Evolutionary conservation across 371 early-diverging fungal species (phyloP).

Genomic region (Saksenaea oblongispora): DNA sequence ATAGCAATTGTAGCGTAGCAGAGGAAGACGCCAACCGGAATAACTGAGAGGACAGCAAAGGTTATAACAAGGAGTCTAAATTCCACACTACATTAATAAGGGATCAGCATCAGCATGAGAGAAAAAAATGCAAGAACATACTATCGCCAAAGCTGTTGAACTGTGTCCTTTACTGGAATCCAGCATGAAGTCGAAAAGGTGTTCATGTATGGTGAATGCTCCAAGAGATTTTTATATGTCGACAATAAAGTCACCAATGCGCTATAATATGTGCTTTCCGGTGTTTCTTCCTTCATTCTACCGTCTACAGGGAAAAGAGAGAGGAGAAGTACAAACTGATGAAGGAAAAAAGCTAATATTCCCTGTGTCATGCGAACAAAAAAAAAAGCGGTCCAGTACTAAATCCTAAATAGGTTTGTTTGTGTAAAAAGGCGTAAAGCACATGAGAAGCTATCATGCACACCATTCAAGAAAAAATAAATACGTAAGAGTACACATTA

Average conservation of each 20-base stretch:
- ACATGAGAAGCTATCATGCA: background rate
- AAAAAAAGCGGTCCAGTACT: background rate
- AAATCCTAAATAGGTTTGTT: background rate
- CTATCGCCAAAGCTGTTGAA: background rate
- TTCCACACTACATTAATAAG: background rate
- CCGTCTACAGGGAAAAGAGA: background rate
- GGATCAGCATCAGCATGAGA: background rate
- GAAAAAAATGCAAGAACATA: background rate
- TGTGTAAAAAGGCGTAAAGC: background rate
- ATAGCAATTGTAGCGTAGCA: background rate
- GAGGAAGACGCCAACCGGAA: background rate
- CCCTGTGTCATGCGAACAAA: conserved; percentile 1
- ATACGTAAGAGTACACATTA: no score
- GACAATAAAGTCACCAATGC: background rate
- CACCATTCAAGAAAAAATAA: no score
- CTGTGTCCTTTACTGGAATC: background rate
- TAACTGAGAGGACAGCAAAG: background rate
- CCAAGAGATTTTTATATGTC: background rate
- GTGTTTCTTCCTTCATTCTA: background rate
- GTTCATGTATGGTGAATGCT: no score
- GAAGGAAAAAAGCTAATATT: background rate
- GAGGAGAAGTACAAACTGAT: background rate
- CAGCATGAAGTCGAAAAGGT: background rate
- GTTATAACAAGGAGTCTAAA: background rate
- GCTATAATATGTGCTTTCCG: background rate